Evolutionary conservation across 352 stramenopile species (phyloP), one percentile per base, ranked within the genome.

Genomic region (Phytopythium sindhum): DNA sequence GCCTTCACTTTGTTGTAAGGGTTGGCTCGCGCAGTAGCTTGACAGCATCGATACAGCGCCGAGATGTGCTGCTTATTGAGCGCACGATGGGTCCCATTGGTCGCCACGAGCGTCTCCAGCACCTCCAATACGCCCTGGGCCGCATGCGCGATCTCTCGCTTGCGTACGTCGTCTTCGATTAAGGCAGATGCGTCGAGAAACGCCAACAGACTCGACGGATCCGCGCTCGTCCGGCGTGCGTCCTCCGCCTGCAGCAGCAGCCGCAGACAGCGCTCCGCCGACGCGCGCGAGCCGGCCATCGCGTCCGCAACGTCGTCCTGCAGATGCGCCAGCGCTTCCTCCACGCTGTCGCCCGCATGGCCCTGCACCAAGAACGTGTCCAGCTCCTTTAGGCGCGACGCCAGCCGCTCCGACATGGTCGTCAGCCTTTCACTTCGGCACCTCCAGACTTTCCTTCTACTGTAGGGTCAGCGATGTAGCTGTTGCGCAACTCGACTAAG

Each of bases 1-100:
- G 67, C 67, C 60, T 84, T 83, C 61, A 93, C 80, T 65, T 83
- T 84, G 62, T 90, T 93, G 26, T 80, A 91, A 31, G 75, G 62
- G 48, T 89, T 82, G 26, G 62, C 55, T 17, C 80, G 80, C 33
- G 78, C 84, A 10, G 80, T 90, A 26, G 66, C 50, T 47, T 89
- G 84, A 58, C 81, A 90, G 3, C 63, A 68, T 28, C 65, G 71
- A 50, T 75, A 77, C 2, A 78, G 62, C 42, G 73, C 72, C 28
- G 78, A 64, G 14, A 88, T 66, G 28, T 90, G 78, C 55, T 77
- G 64, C 33, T 73, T 77, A 14, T 72, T 74, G 24, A 90, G 67
- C n/a, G 80, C 77, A 12, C 69, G 33, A 54, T 91, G 63, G 24
- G 39, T n/a, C 11, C 77, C 78, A 35, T 80, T 88, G 5, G 64